phyloP scores from a whole-genome alignment of 73 alveolate genomes.

The Paraurostyla sp. region DNA sequence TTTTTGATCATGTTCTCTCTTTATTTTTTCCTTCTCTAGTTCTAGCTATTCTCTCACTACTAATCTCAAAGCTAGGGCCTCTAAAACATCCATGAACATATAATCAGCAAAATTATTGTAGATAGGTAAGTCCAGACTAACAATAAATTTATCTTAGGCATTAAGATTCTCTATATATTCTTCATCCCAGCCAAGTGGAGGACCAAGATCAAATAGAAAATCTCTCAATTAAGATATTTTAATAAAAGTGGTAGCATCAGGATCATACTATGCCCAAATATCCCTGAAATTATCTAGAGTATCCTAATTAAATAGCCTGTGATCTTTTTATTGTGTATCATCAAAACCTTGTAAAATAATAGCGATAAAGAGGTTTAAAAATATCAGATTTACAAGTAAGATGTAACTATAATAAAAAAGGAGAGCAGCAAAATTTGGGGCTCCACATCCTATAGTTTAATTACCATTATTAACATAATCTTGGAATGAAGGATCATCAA shows the following conservation, averaged over 20 bases:
- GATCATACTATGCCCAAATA: slow-evolving; percentile 74
- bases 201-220: slow-evolving; percentile 12
- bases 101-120: slow-evolving; percentile 51
- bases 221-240: slow-evolving; percentile 4
- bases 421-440: not conserved
- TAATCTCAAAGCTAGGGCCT: slow-evolving; percentile 23
- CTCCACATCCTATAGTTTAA: slow-evolving; percentile 52
- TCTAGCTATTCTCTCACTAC: not conserved
- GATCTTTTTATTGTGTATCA: slow-evolving; percentile 15
- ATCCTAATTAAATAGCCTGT: slow-evolving; percentile 32
- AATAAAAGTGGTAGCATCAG: slow-evolving; percentile 72
- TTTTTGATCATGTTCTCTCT: not conserved
- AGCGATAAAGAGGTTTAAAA: slow-evolving; percentile 59
- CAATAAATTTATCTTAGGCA: slow-evolving; percentile 14
- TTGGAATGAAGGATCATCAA: slow-evolving; percentile 62
- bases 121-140: slow-evolving; percentile 15
- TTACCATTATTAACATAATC: slow-evolving; percentile 60
- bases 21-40: not conserved
- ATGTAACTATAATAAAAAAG: slow-evolving; percentile 34
- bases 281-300: slow-evolving; percentile 61
- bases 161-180: not conserved
- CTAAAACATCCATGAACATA: slow-evolving; percentile 36
- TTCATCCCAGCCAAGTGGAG: slow-evolving; percentile 35
- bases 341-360: slow-evolving; percentile 56
- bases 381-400: slow-evolving; percentile 30